Percentiles rank a stretch among this genome's conserved stretches.
Evolutionary conservation across 1,284 basidiomycete genomes (phyloP).

Genomic region (Marasmius oreades): DNA sequence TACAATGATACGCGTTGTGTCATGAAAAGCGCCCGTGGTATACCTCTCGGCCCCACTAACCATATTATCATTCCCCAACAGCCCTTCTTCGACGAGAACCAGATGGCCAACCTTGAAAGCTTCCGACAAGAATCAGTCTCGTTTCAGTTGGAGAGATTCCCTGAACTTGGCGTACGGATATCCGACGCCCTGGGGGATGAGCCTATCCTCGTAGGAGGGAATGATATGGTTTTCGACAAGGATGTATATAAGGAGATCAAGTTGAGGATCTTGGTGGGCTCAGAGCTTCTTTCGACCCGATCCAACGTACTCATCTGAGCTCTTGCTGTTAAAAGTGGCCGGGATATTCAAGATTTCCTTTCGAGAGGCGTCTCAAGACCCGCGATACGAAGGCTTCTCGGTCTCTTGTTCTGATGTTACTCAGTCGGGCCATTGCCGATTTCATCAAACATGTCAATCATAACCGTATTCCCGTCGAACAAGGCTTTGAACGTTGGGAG

Average conservation of each 20-base stretch:
- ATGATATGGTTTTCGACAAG: constrained; percentile 15
- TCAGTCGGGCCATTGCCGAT: constrained; percentile 25
- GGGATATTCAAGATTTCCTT: constrained; percentile 25
- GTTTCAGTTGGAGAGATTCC: constrained; percentile 11
- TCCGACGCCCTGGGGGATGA: constrained; percentile 7
- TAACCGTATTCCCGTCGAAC: constrained; percentile 23
- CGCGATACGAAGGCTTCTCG: constrained; percentile 19
- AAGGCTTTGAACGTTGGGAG: constrained; percentile 31
- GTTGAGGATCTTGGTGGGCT: constrained; percentile 12
- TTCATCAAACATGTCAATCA: constrained; percentile 26
- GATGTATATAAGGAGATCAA: constrained; percentile 15
- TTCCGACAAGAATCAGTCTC: constrained; percentile 12
- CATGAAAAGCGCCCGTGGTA: neutral
- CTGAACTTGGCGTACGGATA: constrained; percentile 14
- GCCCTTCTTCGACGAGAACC: constrained; percentile 1
- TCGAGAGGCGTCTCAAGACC: constrained; percentile 27
- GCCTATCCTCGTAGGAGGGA: constrained; percentile 12
- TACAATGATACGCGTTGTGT: neutral
- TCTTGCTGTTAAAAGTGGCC: constrained; percentile 27
- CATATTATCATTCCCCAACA: constrained; percentile 8
- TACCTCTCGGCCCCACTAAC: constrained; percentile 5
- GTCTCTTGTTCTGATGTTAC: constrained; percentile 22
- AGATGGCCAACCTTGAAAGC: neutral
- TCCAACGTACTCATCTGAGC: neutral
- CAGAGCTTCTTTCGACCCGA: too few species aligned